Evolutionary conservation across 306 rosid genomes (phyloP), one percentile per base, ranked within the genome.

Genomic region (Cicer judaicum): DNA sequence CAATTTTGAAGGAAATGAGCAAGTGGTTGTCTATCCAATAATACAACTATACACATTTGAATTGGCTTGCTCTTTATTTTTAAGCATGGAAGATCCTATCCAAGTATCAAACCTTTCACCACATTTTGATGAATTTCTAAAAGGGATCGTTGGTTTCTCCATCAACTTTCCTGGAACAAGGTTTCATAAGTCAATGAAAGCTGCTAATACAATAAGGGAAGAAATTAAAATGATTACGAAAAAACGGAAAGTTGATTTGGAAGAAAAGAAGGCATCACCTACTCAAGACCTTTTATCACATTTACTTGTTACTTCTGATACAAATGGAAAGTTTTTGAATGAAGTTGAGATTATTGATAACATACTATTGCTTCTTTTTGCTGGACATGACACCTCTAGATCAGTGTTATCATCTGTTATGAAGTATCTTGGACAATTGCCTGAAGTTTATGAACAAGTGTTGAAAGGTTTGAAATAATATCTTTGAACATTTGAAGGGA

Each of bases 341-440:
- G 83, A 84, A 70, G 72, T 14, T 74, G 88, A 81, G 79, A 81
- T 84, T 47, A 66, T 78, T 15, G 88, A 84, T 66, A 75, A 81
- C 83, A 78, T 81, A 60, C 63, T 84, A 19, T 66, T 78, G 0
- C 80, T 84, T 10, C 81, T 84, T 64, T 84, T 84, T 34, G 88
- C 88, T 1, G 88, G 88, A 10, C 81, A 81, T 14, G 88, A 84
- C 11, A 84, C 88, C 60, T 38, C 85, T 24, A 81, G 81, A 78
- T 81, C 85, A 38, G 88, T 60, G 46, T 41, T 84, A 60, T 70
- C 88, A 64, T 78, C 55, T 0, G 7, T 82, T 41, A 65, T 88
- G 76, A 81, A 62, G 29, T 86, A 75, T 79, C 89, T 88, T 2
- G 90, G 82, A 5, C 29, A 84, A 15, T 47, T 79, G 41, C 89